phyloP scores from a whole-genome alignment of 257 asterid genomes.

The Rubia yunnanensis region DNA sequence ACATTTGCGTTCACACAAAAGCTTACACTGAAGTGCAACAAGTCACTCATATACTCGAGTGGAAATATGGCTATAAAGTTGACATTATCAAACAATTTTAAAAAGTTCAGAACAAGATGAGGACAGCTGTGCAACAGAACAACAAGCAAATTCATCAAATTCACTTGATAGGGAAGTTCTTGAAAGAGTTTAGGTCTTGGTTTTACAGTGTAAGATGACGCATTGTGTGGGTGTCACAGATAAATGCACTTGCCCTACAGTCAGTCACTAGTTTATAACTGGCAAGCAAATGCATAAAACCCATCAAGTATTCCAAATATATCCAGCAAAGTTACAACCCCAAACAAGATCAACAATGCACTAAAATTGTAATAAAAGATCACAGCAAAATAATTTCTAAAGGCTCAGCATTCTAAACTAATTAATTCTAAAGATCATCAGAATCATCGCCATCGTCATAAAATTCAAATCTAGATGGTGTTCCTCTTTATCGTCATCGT shows the following conservation, averaged over 20 bases:
- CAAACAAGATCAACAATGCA: not conserved
- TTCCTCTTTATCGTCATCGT: too few species aligned
- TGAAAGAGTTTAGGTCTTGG: not conserved
- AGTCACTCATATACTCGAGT: not conserved
- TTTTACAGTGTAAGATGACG: not conserved
- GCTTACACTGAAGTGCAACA: not conserved
- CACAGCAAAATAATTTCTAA: not conserved
- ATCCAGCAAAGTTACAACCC: not conserved
- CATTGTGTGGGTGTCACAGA: not conserved
- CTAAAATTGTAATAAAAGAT: not conserved
- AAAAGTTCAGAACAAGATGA: not conserved
- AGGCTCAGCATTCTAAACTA: not conserved
- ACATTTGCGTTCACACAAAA: not conserved
- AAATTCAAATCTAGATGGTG: not conserved
- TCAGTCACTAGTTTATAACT: not conserved
- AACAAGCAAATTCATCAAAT: not conserved
- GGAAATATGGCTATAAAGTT: not conserved
- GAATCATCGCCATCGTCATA: not conserved
- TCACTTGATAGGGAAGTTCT: not conserved
- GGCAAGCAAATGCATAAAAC: not conserved
- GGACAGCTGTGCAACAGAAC: not conserved
- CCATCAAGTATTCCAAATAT: not conserved
- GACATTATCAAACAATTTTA: not conserved
- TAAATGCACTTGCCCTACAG: not conserved
- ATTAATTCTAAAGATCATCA: not conserved